phyloP scores from a whole-genome alignment of 176 grass and related monocot genomes.

The Juncus effusus region DNA sequence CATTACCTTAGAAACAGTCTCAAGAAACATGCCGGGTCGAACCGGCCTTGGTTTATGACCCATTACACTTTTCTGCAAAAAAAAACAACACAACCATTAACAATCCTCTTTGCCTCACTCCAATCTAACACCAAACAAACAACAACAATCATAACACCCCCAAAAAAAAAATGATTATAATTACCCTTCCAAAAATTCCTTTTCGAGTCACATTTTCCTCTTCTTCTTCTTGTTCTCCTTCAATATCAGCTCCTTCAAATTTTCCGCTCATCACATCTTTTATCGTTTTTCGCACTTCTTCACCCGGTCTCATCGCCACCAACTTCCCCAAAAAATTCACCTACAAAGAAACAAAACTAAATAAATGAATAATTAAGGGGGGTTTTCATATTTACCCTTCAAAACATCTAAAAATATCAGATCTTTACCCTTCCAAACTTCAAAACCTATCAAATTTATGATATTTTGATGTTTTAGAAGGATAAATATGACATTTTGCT shows the following conservation, averaged over 20 bases:
- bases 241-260: conserved; percentile 67
- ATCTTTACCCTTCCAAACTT: too few relatives aligned
- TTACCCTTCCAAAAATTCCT: conserved; percentile 72
- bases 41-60: conserved; percentile 67
- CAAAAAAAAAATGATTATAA: conserved; percentile 17
- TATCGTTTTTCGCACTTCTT: conserved; percentile 57
- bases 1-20: conserved; percentile 79
- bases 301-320: conserved; percentile 74
- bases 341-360: conserved; percentile 29
- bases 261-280: conserved; percentile 77
- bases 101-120: neutral
- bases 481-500: too few relatives aligned
- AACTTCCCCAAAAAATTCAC: conserved; percentile 94
- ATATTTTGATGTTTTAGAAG: too few relatives aligned
- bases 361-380: neutral
- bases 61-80: conserved; percentile 52
- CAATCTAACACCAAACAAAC: neutral
- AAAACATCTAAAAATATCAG: too few relatives aligned
- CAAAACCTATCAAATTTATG: neutral
- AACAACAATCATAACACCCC: neutral
- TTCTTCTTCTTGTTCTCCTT: conserved; percentile 24
- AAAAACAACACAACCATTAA: neutral
- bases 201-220: conserved; percentile 28
- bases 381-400: too few relatives aligned
- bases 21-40: conserved; percentile 92